Conservation (phyloP, 768 basidiomycete genomes). For the Leccinum aurantiacum region DNA sequence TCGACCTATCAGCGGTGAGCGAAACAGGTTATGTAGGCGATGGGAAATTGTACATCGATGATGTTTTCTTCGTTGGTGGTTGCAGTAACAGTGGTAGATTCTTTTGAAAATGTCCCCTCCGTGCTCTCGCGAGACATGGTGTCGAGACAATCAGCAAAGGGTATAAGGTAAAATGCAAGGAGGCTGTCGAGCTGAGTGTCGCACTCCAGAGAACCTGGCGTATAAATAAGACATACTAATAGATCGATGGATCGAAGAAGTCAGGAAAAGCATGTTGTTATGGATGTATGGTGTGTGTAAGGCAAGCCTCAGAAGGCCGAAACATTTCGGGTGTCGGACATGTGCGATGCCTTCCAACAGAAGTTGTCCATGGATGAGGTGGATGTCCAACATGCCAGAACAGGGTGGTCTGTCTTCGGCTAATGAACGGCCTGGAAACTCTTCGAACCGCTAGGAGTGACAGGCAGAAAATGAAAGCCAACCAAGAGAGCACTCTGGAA, state of each 20-base stretch:
- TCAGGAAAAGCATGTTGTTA: conserved; percentile 2
- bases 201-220: background rate
- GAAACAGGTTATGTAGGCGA: background rate
- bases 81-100: background rate
- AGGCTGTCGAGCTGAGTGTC: background rate
- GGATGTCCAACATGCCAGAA: background rate
- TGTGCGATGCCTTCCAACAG: background rate
- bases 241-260: conserved; percentile 5
- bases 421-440: background rate
- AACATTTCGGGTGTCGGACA: background rate
- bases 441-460: background rate
- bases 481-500: background rate
- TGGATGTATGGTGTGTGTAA: background rate
- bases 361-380: background rate
- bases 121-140: conserved; percentile 14
- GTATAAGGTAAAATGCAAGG: background rate
- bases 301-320: background rate
- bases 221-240: conserved; percentile 16
- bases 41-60: conserved; percentile 11
- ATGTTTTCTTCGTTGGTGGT: conserved; percentile 4
- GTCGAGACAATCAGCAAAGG: background rate
- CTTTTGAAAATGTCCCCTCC: conserved; percentile 2
- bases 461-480: background rate
- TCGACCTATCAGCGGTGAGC: conserved; percentile 35
- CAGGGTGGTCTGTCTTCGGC: background rate